Evolutionary conservation across 2,329 filamentous ascomycete species (phyloP).

Genomic region (Clonostachys byssicola): DNA sequence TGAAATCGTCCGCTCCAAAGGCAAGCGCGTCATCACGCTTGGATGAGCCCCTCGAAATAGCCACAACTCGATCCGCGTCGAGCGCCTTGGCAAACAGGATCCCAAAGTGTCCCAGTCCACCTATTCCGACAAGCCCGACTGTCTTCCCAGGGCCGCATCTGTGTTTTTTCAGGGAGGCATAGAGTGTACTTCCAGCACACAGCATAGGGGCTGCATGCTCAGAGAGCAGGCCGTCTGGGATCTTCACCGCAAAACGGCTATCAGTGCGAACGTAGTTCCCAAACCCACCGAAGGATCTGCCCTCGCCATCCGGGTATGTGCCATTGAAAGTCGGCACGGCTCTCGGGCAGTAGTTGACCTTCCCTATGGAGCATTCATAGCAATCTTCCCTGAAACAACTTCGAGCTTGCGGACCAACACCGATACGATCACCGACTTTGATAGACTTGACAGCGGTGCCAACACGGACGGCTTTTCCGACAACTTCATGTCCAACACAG

Average conservation of each 20-base stretch:
- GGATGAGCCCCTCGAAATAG: slow-evolving; percentile 46
- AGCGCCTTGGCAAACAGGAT: slow-evolving; percentile 65
- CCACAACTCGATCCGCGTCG: slow-evolving; percentile 55
- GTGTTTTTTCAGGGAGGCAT: slow-evolving; percentile 56
- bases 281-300: slow-evolving; percentile 1
- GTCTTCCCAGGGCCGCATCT: slow-evolving; percentile 62
- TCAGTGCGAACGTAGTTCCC: slow-evolving; percentile 1
- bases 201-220: slow-evolving; percentile 58
- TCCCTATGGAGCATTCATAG: slow-evolving; percentile 30
- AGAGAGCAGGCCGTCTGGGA: slow-evolving; percentile 32
- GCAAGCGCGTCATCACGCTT: slow-evolving; percentile 52
- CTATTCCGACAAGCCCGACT: slow-evolving; percentile 64
- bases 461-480: slow-evolving; percentile 52
- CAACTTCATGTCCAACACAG: slow-evolving; percentile 63
- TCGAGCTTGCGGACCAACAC: slow-evolving; percentile 54
- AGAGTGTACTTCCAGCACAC: slow-evolving; percentile 68
- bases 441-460: slow-evolving; percentile 43
- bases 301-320: neutral
- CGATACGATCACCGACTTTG: slow-evolving; percentile 58
- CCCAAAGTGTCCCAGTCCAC: slow-evolving; percentile 66
- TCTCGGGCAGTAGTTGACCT: slow-evolving; percentile 34
- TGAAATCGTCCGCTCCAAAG: slow-evolving; percentile 52
- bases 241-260: slow-evolving; percentile 43
- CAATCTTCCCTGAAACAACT: slow-evolving; percentile 30
- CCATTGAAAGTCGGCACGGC: slow-evolving; percentile 7